Evolutionary conservation across 2,329 filamentous ascomycete genomes (phyloP), one percentile per base, ranked within the genome.

Genomic region (Microdochium trichocladiopsis): DNA sequence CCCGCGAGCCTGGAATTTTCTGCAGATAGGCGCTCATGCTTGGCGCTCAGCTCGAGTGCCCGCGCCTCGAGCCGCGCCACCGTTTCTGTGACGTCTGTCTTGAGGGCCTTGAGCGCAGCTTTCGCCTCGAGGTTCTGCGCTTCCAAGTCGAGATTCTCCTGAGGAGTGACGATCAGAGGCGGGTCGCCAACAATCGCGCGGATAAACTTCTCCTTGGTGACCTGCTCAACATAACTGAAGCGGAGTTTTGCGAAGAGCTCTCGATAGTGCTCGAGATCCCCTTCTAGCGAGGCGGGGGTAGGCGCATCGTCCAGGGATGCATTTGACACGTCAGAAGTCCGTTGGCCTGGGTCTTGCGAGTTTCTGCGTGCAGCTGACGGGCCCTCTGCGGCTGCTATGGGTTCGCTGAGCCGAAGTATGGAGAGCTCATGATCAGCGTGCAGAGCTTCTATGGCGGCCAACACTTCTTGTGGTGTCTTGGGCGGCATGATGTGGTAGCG

Each of bases 141-240:
- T 65, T 94, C 90, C 23, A 95, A 72, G 53, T 86, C 84, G 48
- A 86, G 73, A 65, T 96, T 97, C 64, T 97, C 92, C 60, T 85
- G 80, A 45, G 86, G 82, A 41, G 86, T 86, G 53, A 95, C 88
- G 47, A 97, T 87, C 16, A 92, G 78, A 0, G 93, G 94, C 49
- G 92, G 90, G 57, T 96, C 89, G 57, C 90, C 90, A 16, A 95
- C 90, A 60, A 97, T 95, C 57, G 89, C 86, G 59, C 91, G 89
- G 51, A 99, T 86, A 69, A 96, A 97, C 64, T 96, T 95, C 69
- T 99, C 94, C 72, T 97, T 99, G 47, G 93, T 97, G 56, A 97
- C 91, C 75, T 97, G 94, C 71, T 99, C 94, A 61, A 96, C 88
- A 71, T 97, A 97, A 58, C 89, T 95, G 75, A 97, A 97, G 60